phyloP scores from a whole-genome alignment of 495 filamentous ascomycete genomes.

The Penicillium desertorum region DNA sequence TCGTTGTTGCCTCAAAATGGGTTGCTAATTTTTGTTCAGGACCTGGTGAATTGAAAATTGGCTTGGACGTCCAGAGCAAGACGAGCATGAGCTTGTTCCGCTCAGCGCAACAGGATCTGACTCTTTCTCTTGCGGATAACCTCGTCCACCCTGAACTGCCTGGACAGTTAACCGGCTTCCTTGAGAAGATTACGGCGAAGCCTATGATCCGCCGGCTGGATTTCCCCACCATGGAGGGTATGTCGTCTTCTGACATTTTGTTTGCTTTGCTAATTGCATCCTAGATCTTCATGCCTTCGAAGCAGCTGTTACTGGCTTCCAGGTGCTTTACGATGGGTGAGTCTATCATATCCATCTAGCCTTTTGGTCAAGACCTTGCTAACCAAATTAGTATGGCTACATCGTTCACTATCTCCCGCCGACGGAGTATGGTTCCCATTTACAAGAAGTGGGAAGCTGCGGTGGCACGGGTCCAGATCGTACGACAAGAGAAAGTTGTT shows the following conservation, averaged over 20 bases:
- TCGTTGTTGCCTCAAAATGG: neutral
- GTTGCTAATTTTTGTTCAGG: constrained; percentile 31
- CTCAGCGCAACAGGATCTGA: constrained; percentile 65
- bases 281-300: constrained; percentile 75
- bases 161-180: constrained; percentile 52
- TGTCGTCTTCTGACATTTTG: constrained; percentile 5
- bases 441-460: constrained; percentile 87
- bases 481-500: constrained; percentile 66
- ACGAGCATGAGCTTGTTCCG: constrained; percentile 64
- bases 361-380: neutral
- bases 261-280: constrained; percentile 32
- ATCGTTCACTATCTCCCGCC: constrained; percentile 77
- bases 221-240: constrained; percentile 44
- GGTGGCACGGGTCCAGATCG: constrained; percentile 71
- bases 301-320: constrained; percentile 71
- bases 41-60: constrained; percentile 69
- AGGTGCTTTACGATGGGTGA: constrained; percentile 69
- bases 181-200: constrained; percentile 44
- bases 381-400: constrained; percentile 52
- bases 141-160: constrained; percentile 56
- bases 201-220: constrained; percentile 46
- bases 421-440: constrained; percentile 83
- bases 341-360: constrained; percentile 9
- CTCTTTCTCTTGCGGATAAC: constrained; percentile 65
- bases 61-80: constrained; percentile 55